Base-by-base conservation (phyloP, 1,284 basidiomycete species). In the Trichosporon faecale region DNA sequence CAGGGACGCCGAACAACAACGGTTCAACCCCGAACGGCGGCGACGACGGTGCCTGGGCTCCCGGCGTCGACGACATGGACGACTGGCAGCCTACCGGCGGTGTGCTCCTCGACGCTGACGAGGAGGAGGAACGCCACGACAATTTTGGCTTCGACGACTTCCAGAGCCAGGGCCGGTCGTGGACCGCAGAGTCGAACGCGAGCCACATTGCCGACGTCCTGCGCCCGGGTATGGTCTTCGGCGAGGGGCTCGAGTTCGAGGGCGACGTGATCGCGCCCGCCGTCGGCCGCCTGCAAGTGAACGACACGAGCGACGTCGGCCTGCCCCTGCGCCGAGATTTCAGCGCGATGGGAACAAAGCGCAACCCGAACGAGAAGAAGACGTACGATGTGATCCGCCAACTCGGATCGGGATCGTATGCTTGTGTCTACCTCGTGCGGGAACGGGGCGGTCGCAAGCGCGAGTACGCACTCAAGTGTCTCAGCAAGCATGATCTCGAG, bases 401-500 rank as follows among this genome's bases (percentile, higher is more conserved):
- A 75, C 88, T 96, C 64, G 94, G 94, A 57, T 90, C 92, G 0
- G 94, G 94, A 74, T 92, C 91, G 72, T 96, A 96, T 81, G 94
- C 94, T 21, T 91, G 94, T 75, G 95, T 98, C 66, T 98, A 97
- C 82, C 90, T 95, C 74, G 94, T 96, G 27, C 89, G 90, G 67
- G 94, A 97, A 83, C 88, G 94, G 91, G 72, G 89, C 85, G 80
- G 91, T 87, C 77, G 95, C 76, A 93, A 92, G 33, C 88, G 91
- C 70, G 90, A 98, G 81, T 99, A 92, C 81, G 83, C 96, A 21
- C 89, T 99, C 85, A 99, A 99, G 86, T 94, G 94, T 83, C 86
- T 99, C 70, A 95, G 92, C 81, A 98, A 96, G 84, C 91, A 90
- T 66, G 91, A 96, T 85, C 89, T 96, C 74, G 90, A 92, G 83